Evolutionary conservation across 352 stramenopile genomes (phyloP), one percentile per base, ranked within the genome.

Genomic region (Pythium coloratum): DNA sequence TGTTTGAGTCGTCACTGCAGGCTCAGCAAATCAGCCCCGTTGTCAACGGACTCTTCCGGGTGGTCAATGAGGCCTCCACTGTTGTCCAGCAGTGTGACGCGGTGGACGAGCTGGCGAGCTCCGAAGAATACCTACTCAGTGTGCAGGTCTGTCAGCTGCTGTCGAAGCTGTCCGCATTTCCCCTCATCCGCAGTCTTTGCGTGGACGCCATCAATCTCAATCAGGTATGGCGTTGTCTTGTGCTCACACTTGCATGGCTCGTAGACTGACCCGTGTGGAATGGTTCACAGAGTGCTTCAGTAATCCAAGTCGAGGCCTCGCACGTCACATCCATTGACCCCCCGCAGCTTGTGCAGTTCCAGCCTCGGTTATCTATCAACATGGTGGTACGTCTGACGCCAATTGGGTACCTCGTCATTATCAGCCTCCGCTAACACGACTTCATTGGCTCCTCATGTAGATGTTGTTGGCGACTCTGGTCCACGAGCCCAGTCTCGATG

Each of bases 41-140:
- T 20, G 55, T 91, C 12, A 60, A 73, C 28, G 82, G 84, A 0
- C 78, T 90, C 58, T 77, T 90, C 36, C 81, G 82, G 6, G 80
- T 81, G 9, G 75, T 89, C 57, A 80, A 72, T n/a, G 84, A 90
- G 56, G 62, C 66, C 6, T 75, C 64, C 0, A 44, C 63, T 10
- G 55, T 86, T 16, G 75, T 88, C 16, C 81, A 91, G 64, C 69
- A 70, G 32, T 72, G 65, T 12, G 74, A 81, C 18, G 68, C 77
- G 20, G 67, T 69, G 7, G 81, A 88, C 18, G 72, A 77, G 8
- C 69, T 90, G 7, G 74, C 73, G 6, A 67, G 73, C 6, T 88
- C 81, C 0, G 82, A 90, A 61, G 80, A 88, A 32, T 95, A 95
- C 65, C 55, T 89, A 44, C 79, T 92, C 32, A 84, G 74, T 34